Conservation (phyloP, 2,329 filamentous ascomycete species). For the Colletotrichum filicis region DNA sequence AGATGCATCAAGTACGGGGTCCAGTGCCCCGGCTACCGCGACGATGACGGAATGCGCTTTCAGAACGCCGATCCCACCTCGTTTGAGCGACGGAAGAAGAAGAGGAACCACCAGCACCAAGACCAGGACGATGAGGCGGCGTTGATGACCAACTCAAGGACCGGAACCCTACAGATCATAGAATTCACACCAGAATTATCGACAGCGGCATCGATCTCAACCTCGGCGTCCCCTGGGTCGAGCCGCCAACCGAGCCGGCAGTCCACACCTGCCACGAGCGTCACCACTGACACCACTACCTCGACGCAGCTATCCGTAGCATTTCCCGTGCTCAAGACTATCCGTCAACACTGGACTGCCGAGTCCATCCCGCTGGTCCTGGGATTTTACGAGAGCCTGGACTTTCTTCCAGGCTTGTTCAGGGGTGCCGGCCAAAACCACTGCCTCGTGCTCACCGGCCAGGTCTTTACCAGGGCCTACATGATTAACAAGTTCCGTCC, state of each 20-base stretch:
- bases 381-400: constrained; percentile 48
- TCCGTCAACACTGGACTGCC: constrained; percentile 51
- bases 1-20: constrained; percentile 54
- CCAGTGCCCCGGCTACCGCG: constrained; percentile 52
- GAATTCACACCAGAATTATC: neutral
- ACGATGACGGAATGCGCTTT: constrained; percentile 52
- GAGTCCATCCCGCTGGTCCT: constrained; percentile 53
- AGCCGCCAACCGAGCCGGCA: neutral
- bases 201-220: neutral
- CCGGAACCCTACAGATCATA: constrained; percentile 6
- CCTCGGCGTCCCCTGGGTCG: constrained; percentile 1
- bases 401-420: constrained; percentile 47
- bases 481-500: constrained; percentile 49
- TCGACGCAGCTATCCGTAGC: neutral
- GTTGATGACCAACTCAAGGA: neutral
- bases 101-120: constrained; percentile 38
- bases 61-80: constrained; percentile 45
- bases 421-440: constrained; percentile 41
- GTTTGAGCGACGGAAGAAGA: constrained; percentile 42
- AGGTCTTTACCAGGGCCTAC: constrained; percentile 53
- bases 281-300: neutral
- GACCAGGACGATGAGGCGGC: neutral
- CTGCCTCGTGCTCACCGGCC: constrained; percentile 51
- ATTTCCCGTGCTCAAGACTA: neutral
- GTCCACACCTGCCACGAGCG: neutral